These are phyloP conservation scores for Sporothrix inflata DNA, from an alignment of 2,329 filamentous ascomycete species.

Conservation along the genomic window DNA sequence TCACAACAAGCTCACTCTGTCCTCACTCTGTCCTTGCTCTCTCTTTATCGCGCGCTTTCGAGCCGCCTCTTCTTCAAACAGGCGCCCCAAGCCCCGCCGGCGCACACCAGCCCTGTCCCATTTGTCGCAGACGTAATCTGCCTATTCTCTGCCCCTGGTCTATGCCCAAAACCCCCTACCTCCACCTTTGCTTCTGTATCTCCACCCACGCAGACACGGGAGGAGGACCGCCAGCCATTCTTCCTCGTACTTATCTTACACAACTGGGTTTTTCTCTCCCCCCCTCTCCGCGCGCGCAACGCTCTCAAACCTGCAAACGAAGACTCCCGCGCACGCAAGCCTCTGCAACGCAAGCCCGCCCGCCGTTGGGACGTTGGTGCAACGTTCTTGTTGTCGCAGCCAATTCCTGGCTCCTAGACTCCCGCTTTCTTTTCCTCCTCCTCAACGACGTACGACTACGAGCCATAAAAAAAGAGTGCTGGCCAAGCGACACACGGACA, in stretches of 20 bases:
- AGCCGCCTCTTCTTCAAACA: constrained; percentile 5
- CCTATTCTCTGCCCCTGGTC: constrained; percentile 39
- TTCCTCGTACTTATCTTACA: neutral
- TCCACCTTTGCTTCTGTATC: neutral
- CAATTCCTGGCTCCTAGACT: neutral
- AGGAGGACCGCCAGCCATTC: neutral
- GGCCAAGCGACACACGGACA: constrained; percentile 1
- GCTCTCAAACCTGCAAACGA: neutral
- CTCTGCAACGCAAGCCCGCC: neutral
- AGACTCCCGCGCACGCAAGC: neutral
- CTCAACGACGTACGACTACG: neutral
- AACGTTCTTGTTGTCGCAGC: constrained; percentile 1
- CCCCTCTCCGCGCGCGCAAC: neutral
- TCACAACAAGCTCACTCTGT: neutral
- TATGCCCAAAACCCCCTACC: neutral
- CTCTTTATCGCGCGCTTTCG: constrained; percentile 8
- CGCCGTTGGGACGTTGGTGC: constrained; percentile 21
- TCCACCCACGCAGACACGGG: neutral
- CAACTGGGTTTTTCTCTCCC: neutral
- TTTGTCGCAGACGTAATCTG: constrained; percentile 44
- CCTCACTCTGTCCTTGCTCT: neutral
- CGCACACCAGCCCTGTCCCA: constrained; percentile 33
- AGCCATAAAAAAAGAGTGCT: neutral
- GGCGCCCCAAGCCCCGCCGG: neutral
- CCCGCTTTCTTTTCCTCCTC: neutral